Evolutionary conservation across 176 grass and related monocot species (phyloP).

Genomic region (Oryza meyeriana): DNA sequence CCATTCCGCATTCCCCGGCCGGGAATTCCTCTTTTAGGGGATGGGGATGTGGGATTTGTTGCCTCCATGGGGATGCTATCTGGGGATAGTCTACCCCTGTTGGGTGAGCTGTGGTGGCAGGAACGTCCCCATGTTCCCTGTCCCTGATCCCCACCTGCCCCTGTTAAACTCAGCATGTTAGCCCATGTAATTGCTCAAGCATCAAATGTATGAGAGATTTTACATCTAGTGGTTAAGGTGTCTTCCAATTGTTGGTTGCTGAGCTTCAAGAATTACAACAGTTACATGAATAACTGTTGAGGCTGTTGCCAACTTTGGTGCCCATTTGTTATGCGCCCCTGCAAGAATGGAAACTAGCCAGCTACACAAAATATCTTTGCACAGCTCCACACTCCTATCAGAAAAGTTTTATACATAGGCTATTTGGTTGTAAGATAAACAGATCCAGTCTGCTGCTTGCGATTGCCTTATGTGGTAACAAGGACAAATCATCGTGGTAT

Average conservation of each 20-base stretch:
- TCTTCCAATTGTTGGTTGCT: slow-evolving; percentile 8
- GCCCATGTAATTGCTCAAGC: neutral
- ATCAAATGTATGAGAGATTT: neutral
- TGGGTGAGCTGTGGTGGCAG: neutral
- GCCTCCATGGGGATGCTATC: neutral
- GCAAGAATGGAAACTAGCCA: neutral
- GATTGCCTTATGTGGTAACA: neutral
- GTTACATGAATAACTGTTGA: neutral
- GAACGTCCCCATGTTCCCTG: neutral
- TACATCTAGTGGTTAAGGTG: neutral
- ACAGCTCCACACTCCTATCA: neutral
- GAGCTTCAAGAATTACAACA: neutral
- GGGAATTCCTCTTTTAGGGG: neutral
- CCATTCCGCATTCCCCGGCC: neutral
- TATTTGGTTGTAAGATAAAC: neutral
- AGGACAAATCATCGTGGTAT: neutral
- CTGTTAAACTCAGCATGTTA: neutral
- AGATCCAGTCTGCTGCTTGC: neutral
- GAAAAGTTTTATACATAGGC: neutral
- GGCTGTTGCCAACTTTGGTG: neutral
- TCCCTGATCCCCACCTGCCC: neutral
- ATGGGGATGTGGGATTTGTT: neutral
- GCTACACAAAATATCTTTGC: neutral
- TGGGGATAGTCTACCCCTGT: neutral
- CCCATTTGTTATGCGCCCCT: neutral